These are phyloP conservation scores for Capsicum chinense DNA, from an alignment of 257 asterid genomes.

Conservation along the genomic window DNA sequence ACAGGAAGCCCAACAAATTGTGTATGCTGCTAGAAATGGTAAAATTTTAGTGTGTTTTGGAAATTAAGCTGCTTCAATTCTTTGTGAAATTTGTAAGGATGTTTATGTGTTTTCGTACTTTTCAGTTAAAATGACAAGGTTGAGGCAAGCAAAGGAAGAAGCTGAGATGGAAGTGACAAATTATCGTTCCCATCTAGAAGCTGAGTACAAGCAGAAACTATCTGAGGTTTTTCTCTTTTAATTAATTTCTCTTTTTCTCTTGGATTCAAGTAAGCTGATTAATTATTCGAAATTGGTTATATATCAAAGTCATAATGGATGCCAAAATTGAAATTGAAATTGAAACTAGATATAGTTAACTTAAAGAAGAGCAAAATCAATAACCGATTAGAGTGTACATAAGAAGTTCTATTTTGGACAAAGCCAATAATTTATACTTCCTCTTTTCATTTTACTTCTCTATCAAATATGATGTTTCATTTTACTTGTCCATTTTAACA, in stretches of 20 bases:
- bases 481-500: no score
- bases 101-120: background rate
- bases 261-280: background rate
- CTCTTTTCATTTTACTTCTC: no score
- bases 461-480: no score
- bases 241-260: background rate
- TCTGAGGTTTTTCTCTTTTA: conserved; percentile 55
- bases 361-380: background rate
- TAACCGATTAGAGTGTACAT: no score
- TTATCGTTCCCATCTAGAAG: conserved; percentile 67
- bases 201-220: conserved; percentile 64
- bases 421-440: no score
- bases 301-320: background rate
- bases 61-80: background rate
- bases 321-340: no score
- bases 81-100: background rate
- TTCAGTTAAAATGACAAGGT: conserved; percentile 68
- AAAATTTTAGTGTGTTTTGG: background rate
- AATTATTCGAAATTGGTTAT: background rate
- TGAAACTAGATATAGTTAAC: background rate
- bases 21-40: conserved; percentile 78
- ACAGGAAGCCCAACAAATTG: conserved; percentile 90
- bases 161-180: conserved; percentile 70
- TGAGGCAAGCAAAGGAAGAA: conserved; percentile 86
- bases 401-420: no score